phyloP scores from a whole-genome alignment of 129 eudicot genomes.

The Sambucus nigra region DNA sequence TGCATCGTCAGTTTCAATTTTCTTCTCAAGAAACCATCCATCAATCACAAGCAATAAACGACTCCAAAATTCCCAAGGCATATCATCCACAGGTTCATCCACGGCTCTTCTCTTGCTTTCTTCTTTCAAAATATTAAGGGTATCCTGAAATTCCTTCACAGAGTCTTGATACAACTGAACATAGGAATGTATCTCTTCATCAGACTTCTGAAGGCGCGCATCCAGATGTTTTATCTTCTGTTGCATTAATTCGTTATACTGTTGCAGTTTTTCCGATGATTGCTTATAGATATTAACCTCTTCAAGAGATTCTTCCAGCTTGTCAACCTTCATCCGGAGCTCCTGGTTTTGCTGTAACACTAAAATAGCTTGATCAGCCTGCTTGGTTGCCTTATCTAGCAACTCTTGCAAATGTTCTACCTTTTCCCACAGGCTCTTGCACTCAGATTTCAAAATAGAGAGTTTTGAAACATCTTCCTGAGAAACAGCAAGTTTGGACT shows the following conservation, averaged over 20 bases:
- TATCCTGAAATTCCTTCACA: conserved; percentile 77
- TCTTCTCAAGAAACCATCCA: conserved; percentile 90
- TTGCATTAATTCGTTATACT: conserved; percentile 73
- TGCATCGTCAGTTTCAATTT: conserved; percentile 57
- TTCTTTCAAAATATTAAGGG: conserved; percentile 59
- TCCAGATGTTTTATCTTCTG: conserved; percentile 78
- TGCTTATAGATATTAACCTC: conserved; percentile 61
- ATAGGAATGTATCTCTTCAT: conserved; percentile 76
- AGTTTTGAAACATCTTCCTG: conserved; percentile 64
- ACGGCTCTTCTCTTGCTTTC: conserved; percentile 54
- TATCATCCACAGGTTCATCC: conserved; percentile 56
- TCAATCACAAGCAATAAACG: conserved; percentile 71
- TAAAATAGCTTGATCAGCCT: conserved; percentile 78
- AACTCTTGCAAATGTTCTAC: conserved; percentile 69
- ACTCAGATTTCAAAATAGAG: conserved; percentile 58
- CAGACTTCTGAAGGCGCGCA: conserved; percentile 74
- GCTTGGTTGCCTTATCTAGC: conserved; percentile 74
- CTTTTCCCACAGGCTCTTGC: conserved; percentile 60
- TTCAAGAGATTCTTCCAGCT: conserved; percentile 72
- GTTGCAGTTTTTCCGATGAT: conserved; percentile 69
- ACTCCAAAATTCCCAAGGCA: conserved; percentile 92
- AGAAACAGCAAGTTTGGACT: conserved; percentile 52
- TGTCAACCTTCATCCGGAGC: conserved; percentile 69
- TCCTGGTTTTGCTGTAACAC: conserved; percentile 87
- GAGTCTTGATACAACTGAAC: conserved; percentile 85